Base-by-base conservation (phyloP, 345 rosid genomes). In the Erucastrum elatum region DNA sequence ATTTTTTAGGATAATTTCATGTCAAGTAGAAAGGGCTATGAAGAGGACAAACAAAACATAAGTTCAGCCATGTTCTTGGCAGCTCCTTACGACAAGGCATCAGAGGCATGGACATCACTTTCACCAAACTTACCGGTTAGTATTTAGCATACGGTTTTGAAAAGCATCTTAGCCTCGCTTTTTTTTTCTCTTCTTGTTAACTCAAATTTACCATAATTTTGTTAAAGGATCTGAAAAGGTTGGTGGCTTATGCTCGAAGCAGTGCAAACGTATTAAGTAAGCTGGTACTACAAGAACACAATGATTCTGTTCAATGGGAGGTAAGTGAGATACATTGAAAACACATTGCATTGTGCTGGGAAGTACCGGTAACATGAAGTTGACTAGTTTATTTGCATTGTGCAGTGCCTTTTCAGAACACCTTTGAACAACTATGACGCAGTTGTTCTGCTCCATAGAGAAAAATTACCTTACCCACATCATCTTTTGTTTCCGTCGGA, bases 241-340 rank as follows among this genome's bases (percentile, higher is more conserved):
- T 92, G 86, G 92, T 69, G 65, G 97, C 98, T 77, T 92, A 90
- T 87, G 95, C 97, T 69, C 82, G 95, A 75, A 94, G 98, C 89
- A 90, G 95, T 37, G 91, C 92, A 21, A 85, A 84, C 85, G 75
- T 94, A 74, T 82, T 92, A 85, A 87, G 86, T 21, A 92, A 84
- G 79, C 86, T 94, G 75, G 65, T 90, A 60, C 55, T 84, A 66
- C 86, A 86, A 75, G 85, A 90, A 81, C 87, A 88, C 75, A 87
- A 70, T 33, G 86, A 86, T 75, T 70, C 86, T 70, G 84, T 71
- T 76, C 80, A 82, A 81, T 94, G 98, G 98, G 98, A 94, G 95
- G 98, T 94, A 74, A 80, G 88, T 68, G 62, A 41, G 62, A 66
- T 37, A 8, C 66, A 61, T 26, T 53, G 67, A 30, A 63, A 66